Conservation (phyloP, 148 eudicot species). For the Diospyros kaki region DNA sequence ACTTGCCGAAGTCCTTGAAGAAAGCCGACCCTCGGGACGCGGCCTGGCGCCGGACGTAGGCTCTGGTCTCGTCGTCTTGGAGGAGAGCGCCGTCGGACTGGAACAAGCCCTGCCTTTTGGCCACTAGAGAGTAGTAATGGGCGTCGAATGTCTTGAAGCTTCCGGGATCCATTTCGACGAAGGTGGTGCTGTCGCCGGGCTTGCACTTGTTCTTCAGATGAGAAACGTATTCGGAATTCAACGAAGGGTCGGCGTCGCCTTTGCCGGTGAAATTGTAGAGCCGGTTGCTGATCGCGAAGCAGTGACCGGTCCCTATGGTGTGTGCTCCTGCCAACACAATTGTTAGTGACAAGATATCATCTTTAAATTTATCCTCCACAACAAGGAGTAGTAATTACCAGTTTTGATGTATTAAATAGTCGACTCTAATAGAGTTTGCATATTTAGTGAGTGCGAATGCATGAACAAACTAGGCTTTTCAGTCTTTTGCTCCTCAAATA, state of each 20-base stretch:
- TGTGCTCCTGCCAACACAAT: not conserved
- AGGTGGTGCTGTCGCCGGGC: not conserved
- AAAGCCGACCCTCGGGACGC: conserved; percentile 16
- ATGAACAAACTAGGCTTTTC: too few species aligned
- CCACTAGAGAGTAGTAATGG: not conserved
- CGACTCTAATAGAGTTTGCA: too few species aligned
- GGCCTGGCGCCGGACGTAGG: conserved; percentile 21
- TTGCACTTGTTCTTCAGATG: not conserved
- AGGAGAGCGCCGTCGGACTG: conserved; percentile 22
- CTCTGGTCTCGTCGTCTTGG: conserved; percentile 20
- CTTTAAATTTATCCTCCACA: too few species aligned
- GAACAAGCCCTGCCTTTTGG: not conserved
- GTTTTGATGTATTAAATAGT: too few species aligned
- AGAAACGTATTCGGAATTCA: not conserved
- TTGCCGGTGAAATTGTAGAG: not conserved
- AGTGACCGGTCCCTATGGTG: not conserved
- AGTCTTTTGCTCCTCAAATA: too few species aligned
- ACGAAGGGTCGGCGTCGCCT: conserved; percentile 1
- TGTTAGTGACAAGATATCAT: too few species aligned
- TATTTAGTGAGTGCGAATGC: too few species aligned
- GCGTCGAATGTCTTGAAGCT: not conserved
- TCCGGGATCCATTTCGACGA: conserved; percentile 4
- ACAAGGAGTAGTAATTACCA: too few species aligned
- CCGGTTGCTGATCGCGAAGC: not conserved
- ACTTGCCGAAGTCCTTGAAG: conserved; percentile 31